Percentiles rank a stretch among this genome's conserved stretches.
phyloP scores from a whole-genome alignment of 2,329 filamentous ascomycete genomes.

The Elsinoe batatas region DNA sequence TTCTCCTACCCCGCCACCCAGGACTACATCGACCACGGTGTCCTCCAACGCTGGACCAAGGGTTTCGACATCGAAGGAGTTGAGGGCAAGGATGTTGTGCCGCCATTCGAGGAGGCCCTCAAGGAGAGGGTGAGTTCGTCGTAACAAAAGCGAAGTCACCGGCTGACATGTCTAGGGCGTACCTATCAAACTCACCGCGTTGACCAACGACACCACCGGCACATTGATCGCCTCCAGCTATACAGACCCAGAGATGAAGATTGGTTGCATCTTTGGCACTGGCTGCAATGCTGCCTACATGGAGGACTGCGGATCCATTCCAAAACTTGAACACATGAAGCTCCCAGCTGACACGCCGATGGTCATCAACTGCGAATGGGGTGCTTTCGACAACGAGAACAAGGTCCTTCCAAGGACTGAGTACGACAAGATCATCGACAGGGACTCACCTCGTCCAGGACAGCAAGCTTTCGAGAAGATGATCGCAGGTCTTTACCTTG shows the following conservation, averaged over 20 bases:
- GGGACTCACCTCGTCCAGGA: constrained; percentile 35
- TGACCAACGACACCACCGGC: constrained; percentile 97
- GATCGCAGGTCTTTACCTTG: constrained; percentile 37
- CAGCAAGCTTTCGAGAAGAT: constrained; percentile 39
- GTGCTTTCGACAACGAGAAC: constrained; percentile 92
- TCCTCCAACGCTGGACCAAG: constrained; percentile 94
- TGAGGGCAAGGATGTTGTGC: constrained; percentile 82
- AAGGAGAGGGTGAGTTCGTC: constrained; percentile 47
- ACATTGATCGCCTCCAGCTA: constrained; percentile 95
- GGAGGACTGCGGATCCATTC: constrained; percentile 82
- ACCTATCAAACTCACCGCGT: constrained; percentile 81
- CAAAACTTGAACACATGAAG: constrained; percentile 87
- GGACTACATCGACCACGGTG: constrained; percentile 83
- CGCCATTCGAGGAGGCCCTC: constrained; percentile 73
- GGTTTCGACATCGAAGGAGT: constrained; percentile 90
- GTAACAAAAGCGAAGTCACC: constrained; percentile 5
- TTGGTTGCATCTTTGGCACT: constrained; percentile 96
- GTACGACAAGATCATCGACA: constrained; percentile 42
- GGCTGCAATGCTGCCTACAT: constrained; percentile 98
- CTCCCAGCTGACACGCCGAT: constrained; percentile 73
- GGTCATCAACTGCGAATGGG: constrained; percentile 97
- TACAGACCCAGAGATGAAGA: constrained; percentile 85
- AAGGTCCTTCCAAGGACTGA: constrained; percentile 73
- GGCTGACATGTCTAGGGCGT: constrained; percentile 49
- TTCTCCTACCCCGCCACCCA: constrained; percentile 94